Evolutionary conservation across 805 yeast species (phyloP).

Genomic region (Clavispora fructus): DNA sequence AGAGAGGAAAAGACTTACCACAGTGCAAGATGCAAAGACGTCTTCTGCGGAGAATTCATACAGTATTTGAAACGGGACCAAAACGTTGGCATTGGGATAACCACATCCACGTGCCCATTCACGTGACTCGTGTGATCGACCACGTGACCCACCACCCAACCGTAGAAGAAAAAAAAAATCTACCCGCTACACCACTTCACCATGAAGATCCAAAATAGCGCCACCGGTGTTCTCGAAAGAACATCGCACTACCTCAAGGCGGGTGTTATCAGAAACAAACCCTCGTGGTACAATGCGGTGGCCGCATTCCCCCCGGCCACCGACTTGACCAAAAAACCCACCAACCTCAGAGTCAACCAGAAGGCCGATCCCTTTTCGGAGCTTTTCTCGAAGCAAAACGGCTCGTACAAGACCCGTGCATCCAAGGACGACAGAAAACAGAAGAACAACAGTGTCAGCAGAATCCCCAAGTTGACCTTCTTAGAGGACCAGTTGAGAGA

Average conservation of each 20-base stretch:
- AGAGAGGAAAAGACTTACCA: too few species aligned
- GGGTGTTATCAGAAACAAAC: constrained; percentile 66
- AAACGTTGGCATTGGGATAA: too few species aligned
- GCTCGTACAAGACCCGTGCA: constrained; percentile 44
- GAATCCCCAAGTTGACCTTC: constrained; percentile 50
- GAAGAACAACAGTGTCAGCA: constrained; percentile 37
- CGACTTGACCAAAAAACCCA: constrained; percentile 48
- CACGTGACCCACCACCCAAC: background rate
- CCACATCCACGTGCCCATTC: too few species aligned
- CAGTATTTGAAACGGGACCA: too few species aligned
- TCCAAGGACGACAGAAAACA: constrained; percentile 30
- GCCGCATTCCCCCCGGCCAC: constrained; percentile 76
- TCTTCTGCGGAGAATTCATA: too few species aligned
- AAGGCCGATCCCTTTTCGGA: constrained; percentile 24
- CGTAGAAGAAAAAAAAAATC: background rate
- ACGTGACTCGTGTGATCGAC: background rate
- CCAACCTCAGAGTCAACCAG: constrained; percentile 22
- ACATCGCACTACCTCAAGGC: constrained; percentile 71
- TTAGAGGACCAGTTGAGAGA: constrained; percentile 79
- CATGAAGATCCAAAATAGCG: constrained; percentile 65
- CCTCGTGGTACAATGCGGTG: constrained; percentile 87
- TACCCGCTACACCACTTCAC: background rate
- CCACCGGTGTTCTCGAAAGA: constrained; percentile 71
- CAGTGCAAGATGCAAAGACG: too few species aligned
- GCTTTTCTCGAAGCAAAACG: constrained; percentile 12